Percentiles rank a stretch among this genome's conserved stretches.
These are phyloP conservation scores for Blastosporella zonata DNA, from an alignment of 1,284 basidiomycete species.

Conservation along the genomic window DNA sequence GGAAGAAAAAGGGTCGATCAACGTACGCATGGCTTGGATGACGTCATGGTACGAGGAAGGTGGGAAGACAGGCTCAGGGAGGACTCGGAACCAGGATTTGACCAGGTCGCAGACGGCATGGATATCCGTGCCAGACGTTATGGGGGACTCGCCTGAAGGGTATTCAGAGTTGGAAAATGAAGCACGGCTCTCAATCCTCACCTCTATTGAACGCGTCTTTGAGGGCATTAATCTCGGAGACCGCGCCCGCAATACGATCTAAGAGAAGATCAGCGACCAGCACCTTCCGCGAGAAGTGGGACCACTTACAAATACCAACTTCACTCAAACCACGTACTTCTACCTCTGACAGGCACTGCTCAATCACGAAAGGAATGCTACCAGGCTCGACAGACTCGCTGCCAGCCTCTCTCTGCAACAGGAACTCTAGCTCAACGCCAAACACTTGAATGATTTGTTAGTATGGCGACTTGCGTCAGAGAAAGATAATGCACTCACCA, in stretches of 20 bases:
- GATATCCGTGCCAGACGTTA: slow-evolving; percentile 61
- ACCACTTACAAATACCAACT: slow-evolving; percentile 74
- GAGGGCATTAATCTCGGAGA: slow-evolving; percentile 61
- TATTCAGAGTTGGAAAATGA: not conserved
- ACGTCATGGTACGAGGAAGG: slow-evolving; percentile 62
- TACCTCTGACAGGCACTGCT: slow-evolving; percentile 64
- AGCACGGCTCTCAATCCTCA: slow-evolving; percentile 24
- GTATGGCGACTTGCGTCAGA: not conserved
- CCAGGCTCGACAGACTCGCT: slow-evolving; percentile 49
- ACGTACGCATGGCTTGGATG: slow-evolving; percentile 68
- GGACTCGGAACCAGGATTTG: slow-evolving; percentile 78
- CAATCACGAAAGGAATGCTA: slow-evolving; percentile 61
- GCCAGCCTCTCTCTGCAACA: slow-evolving; percentile 63
- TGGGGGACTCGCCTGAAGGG: slow-evolving; percentile 53
- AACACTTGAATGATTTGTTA: slow-evolving; percentile 51
- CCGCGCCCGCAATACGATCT: slow-evolving; percentile 84
- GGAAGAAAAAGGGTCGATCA: not conserved
- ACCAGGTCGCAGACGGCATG: slow-evolving; percentile 79
- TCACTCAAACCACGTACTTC: slow-evolving; percentile 73
- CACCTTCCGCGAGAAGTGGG: not conserved
- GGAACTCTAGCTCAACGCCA: slow-evolving; percentile 67
- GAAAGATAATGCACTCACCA: slow-evolving; percentile 42
- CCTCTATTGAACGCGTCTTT: slow-evolving; percentile 74
- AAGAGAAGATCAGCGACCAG: not conserved
- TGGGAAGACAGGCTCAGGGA: slow-evolving; percentile 78